A percentile compares a stretch with the other conserved stretches of the same genome.
Conservation (phyloP, 352 stramenopile genomes). For the Aphanomyces astaci region DNA sequence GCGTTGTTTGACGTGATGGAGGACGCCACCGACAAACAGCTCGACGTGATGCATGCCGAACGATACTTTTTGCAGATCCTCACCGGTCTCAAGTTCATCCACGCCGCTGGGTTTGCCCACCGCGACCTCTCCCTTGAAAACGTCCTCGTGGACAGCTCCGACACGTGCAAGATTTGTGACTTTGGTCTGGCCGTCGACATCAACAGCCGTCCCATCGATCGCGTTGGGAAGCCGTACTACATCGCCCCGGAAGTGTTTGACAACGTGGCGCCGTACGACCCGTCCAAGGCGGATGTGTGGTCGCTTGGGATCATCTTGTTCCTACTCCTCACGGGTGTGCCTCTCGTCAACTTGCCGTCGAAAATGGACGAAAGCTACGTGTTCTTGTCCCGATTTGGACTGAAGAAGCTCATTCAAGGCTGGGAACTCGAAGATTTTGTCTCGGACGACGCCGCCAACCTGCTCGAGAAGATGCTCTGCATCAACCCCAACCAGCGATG, state of each 20-base stretch:
- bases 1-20: slow-evolving; percentile 65
- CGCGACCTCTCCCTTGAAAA: slow-evolving; percentile 79
- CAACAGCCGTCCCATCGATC: slow-evolving; percentile 30
- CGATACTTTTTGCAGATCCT: slow-evolving; percentile 65
- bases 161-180: slow-evolving; percentile 71
- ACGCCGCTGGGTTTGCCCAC: slow-evolving; percentile 66
- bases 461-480: slow-evolving; percentile 88
- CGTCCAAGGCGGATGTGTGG: slow-evolving; percentile 61
- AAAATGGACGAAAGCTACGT: slow-evolving; percentile 23
- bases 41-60: slow-evolving; percentile 30
- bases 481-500: slow-evolving; percentile 90
- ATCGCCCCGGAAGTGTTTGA: slow-evolving; percentile 64
- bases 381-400: slow-evolving; percentile 4
- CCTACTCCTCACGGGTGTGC: slow-evolving; percentile 46
- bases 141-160: slow-evolving; percentile 55
- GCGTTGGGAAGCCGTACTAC: slow-evolving; percentile 69
- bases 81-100: slow-evolving; percentile 56
- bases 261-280: slow-evolving; percentile 42
- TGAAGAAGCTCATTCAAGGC: slow-evolving; percentile 12
- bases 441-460: slow-evolving; percentile 56
- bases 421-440: slow-evolving; percentile 24
- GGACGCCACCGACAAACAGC: slow-evolving; percentile 36
- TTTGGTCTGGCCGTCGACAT: slow-evolving; percentile 58
- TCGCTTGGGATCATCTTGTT: slow-evolving; percentile 76
- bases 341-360: slow-evolving; percentile 20